Conservation (phyloP, 148 eudicot genomes). For the Camellia lanceoleosa region DNA sequence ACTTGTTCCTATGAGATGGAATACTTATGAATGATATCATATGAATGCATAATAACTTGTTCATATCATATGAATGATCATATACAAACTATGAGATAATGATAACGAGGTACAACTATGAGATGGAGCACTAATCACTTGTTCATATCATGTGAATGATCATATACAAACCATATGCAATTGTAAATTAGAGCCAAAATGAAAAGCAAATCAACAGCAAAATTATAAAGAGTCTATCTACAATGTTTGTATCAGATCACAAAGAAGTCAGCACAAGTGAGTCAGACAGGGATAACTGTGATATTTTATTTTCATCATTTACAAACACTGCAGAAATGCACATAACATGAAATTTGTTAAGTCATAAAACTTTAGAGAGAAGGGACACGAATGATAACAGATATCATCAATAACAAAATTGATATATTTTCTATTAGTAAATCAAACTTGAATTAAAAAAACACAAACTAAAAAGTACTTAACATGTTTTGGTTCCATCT, state of each 20-base stretch:
- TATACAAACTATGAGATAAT: too few species aligned
- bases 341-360: not conserved
- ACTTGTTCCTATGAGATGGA: too few species aligned
- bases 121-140: too few species aligned
- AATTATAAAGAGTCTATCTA: not conserved
- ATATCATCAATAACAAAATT: not conserved
- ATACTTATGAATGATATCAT: too few species aligned
- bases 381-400: not conserved
- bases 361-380: not conserved
- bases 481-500: too few species aligned
- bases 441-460: not conserved
- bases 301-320: slow-evolving; percentile 37
- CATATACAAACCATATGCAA: too few species aligned
- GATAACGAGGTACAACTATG: too few species aligned
- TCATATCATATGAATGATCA: too few species aligned
- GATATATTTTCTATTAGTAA: not conserved
- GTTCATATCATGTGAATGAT: too few species aligned
- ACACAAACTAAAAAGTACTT: too few species aligned
- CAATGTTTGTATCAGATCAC: slow-evolving; percentile 39
- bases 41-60: too few species aligned
- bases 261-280: slow-evolving; percentile 24
- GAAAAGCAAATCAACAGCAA: not conserved
- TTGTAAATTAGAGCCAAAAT: too few species aligned
- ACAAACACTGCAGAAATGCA: slow-evolving; percentile 1
- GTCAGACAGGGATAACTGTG: slow-evolving; percentile 67